Base-by-base conservation (phyloP, 2,329 filamentous ascomycete genomes). In the Trichoderma sp. region DNA sequence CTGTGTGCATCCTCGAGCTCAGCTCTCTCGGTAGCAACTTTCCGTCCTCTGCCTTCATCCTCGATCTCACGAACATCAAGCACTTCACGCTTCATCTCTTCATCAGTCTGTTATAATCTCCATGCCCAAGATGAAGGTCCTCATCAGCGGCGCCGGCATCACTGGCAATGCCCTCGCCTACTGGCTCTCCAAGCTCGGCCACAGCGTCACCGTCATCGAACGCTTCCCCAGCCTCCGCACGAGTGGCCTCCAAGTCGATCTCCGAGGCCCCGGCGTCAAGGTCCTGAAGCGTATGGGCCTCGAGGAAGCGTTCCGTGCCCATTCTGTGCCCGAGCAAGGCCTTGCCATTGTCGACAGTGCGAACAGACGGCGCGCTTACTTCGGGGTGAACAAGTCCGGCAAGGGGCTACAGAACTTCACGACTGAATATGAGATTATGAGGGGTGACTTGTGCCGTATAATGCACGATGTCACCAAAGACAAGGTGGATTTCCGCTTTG, bases 371-470 rank as follows among this genome's bases (percentile, higher is more conserved):
- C 74, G 57, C 82, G 79, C 19, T 73, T 74, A 3, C 74, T 83
- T 56, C 70, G 71, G 34, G 74, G 66, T 14, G 9, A 55, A 24
- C 51, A 66, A 47, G 4, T 58, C 41, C 39, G 60, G 14, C 21
- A 65, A 54, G 55, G 57, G 41, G 24, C 17, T 44, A 7, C 47
- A 51, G 39, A 74, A 71, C 21, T 75, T 83, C 26, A 82, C 81
- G 0, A 77, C 75, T 0, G 83, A 86, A 24, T 81, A 78, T 44
- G 84, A 86, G 72, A 85, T 87, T 55, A 80, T 86, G 78, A 75
- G 84, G 9, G 83, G 81, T 0, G 81, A 85, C 61, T 67, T 87
- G 34, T 80, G 78, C 14, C 70, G 69, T 1, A 68, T 86, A 1
- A 64, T 86, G 0, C 77, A 82, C 30, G 75, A 76, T 34, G 68